Conservation (phyloP, 495 filamentous ascomycete species). For the Xylaria venustula region DNA sequence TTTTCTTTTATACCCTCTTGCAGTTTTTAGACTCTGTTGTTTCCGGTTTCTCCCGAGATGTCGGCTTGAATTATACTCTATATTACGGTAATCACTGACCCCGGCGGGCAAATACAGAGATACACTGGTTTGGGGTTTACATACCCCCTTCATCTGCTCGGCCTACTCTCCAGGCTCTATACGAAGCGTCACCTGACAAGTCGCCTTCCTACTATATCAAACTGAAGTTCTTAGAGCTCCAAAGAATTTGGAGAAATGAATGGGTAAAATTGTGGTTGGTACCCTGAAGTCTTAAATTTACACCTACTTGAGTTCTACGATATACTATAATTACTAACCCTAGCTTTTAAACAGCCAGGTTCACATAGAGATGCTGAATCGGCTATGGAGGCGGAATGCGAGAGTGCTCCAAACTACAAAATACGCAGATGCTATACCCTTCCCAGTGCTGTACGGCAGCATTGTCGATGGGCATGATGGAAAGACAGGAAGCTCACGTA, state of each 20-base stretch:
- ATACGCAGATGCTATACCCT: conserved; percentile 1
- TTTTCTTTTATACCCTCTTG: no score
- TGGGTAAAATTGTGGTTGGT: background rate
- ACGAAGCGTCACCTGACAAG: background rate
- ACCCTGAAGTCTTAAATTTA: no score
- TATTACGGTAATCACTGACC: no score
- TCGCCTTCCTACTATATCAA: conserved; percentile 9
- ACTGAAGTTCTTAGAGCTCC: background rate
- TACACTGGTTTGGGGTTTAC: conserved; percentile 4
- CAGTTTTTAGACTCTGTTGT: no score
- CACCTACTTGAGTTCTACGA: no score
- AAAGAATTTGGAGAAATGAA: background rate
- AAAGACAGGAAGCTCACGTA: background rate
- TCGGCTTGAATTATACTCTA: no score
- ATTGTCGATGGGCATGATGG: background rate
- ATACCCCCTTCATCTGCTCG: background rate
- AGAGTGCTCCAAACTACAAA: background rate
- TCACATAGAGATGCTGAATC: background rate
- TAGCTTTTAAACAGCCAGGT: no score
- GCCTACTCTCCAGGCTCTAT: background rate
- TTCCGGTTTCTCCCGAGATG: no score
- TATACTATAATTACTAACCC: no score
- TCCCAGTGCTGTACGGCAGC: background rate
- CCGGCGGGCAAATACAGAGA: no score
- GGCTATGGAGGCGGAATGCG: background rate